A percentile compares a stretch with the other conserved stretches of the same genome.
phyloP scores from a whole-genome alignment of 441 rosid species.

The Raphanus hybrid region DNA sequence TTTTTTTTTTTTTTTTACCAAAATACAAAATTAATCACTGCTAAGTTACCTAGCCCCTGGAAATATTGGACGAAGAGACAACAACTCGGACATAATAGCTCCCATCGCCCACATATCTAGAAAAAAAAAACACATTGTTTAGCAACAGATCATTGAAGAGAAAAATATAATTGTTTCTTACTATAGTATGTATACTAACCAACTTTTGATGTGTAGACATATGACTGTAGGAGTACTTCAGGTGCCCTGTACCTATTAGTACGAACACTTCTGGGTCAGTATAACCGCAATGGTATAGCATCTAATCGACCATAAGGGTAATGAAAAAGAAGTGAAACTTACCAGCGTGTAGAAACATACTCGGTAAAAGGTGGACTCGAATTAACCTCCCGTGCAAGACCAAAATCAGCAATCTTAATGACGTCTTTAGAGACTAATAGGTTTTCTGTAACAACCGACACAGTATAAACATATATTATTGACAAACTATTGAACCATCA shows the following conservation, averaged over 20 bases:
- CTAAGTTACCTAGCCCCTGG: conserved; percentile 78
- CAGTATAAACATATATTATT: neutral
- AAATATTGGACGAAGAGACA: conserved; percentile 78
- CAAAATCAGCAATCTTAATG: conserved; percentile 93
- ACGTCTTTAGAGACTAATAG: conserved; percentile 70
- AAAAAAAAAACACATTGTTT: neutral
- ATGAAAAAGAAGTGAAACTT: conserved; percentile 37
- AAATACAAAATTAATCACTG: neutral
- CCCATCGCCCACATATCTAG: conserved; percentile 99
- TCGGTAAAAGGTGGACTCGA: conserved; percentile 89
- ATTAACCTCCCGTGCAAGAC: conserved; percentile 86
- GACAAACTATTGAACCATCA: neutral
- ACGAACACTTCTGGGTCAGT: conserved; percentile 1
- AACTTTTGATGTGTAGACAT: conserved; percentile 73
- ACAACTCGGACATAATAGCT: conserved; percentile 88
- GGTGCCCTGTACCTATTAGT: conserved; percentile 88
- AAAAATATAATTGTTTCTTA: neutral
- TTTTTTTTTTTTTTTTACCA: no score
- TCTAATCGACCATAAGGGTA: neutral
- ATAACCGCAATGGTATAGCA: neutral
- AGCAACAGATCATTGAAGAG: no score
- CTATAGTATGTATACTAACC: conserved; percentile 49
- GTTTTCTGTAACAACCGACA: conserved; percentile 57
- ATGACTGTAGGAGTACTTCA: conserved; percentile 88
- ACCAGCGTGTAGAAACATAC: conserved; percentile 96